Evolutionary conservation across 108 stramenopile species (phyloP), one percentile per base, ranked within the genome.

Genomic region (Parietichytrium sp.): DNA sequence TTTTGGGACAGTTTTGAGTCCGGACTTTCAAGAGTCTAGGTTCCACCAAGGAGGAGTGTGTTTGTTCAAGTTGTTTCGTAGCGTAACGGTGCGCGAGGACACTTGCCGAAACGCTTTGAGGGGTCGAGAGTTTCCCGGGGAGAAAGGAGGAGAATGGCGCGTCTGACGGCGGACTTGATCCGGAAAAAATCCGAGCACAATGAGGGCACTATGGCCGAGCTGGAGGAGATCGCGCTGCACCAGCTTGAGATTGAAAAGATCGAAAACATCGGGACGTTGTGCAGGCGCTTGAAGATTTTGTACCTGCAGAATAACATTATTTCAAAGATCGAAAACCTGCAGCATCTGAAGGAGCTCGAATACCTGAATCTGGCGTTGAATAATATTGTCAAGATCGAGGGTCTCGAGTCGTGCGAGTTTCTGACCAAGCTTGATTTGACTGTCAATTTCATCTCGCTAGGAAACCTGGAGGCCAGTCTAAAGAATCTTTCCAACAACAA

Each of bases 311-410:
- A 95, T 85, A 95, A 95, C 85, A 89, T 92, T 42, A 93, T 94
- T 55, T 45, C 83, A 3, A 82, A 84, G 27, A 90, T 95, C 84
- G 84, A 90, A 42, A 91, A 94, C 55, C 79, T 94, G 79, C 89
- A 90, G 72, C 90, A 91, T 29, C 80, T 94, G 80, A 93, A 93
- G 52, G 78, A 85, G 36, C 88, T 95, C n/a, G 88, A 93, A 82
- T 95, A 95, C 84, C 86, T 95, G 54, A 95, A 95, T 84, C 84
- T 95, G 52, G 93, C 95, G 26, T 84, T 94, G 80, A 95, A 95
- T 83, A 94, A 94, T 55, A 88, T 95, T 23, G 27, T 61, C n/a
- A 91, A 86, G 47, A 89, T 94, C 51, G 92, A 93, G 55, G 86
- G 86, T 1, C 52, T 86, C 3, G 72, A 61, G 38, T 83, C 82